Evolutionary conservation across 371 early-diverging fungal genomes (phyloP).

Genomic region (Lichtheimia ramosa): DNA sequence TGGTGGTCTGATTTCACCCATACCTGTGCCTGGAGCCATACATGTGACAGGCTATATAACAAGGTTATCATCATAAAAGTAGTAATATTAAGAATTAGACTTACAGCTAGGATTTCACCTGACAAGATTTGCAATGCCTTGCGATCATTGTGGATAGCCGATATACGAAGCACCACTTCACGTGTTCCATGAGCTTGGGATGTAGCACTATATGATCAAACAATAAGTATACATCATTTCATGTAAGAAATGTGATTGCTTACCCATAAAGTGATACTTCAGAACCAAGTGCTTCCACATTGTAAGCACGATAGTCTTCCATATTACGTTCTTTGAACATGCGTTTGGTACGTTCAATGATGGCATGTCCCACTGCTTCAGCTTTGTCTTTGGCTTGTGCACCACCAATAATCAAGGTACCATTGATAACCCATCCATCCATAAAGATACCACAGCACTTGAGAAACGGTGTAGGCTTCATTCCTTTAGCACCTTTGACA

Average conservation of each 20-base stretch:
- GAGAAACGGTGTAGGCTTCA: slow-evolving; percentile 61
- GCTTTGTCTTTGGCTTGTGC: slow-evolving; percentile 56
- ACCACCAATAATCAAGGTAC: slow-evolving; percentile 69
- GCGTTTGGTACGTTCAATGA: slow-evolving; percentile 46
- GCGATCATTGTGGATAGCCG: slow-evolving; percentile 58
- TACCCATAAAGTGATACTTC: slow-evolving; percentile 70
- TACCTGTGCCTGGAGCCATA: slow-evolving; percentile 67
- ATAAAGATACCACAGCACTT: slow-evolving; percentile 72
- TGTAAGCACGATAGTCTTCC: slow-evolving; percentile 51
- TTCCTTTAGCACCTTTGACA: slow-evolving; percentile 68
- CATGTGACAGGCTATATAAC: slow-evolving; percentile 61
- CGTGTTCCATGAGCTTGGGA: slow-evolving; percentile 37
- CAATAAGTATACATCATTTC: no score
- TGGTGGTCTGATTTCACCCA: slow-evolving; percentile 54
- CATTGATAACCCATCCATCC: slow-evolving; percentile 67
- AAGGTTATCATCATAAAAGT: background rate
- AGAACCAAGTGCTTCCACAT: slow-evolving; percentile 65
- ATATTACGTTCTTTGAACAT: slow-evolving; percentile 52
- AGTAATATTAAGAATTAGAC: slow-evolving; percentile 5
- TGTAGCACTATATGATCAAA: slow-evolving; percentile 40
- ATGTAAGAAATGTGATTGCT: background rate
- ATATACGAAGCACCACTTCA: slow-evolving; percentile 66
- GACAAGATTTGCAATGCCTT: slow-evolving; percentile 58
- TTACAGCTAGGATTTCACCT: slow-evolving; percentile 65
- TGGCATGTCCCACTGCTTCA: slow-evolving; percentile 63